These are phyloP conservation scores for Zasmidium citrigriseum DNA, from an alignment of 2,329 filamentous ascomycete species.

Conservation along the genomic window DNA sequence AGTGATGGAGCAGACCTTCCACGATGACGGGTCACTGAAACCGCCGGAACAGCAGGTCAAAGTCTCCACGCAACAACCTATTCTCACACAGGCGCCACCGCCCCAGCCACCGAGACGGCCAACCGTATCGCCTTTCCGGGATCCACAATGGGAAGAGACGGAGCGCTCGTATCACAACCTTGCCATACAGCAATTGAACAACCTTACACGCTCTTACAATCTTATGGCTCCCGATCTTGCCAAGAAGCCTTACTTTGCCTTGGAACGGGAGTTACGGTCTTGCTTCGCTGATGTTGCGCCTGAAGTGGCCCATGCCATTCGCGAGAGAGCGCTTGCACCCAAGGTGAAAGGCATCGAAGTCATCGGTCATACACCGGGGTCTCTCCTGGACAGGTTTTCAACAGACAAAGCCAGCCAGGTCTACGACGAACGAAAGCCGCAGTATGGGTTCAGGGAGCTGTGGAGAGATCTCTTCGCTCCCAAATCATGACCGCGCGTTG, in stretches of 20 bases:
- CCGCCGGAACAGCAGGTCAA: constrained; percentile 21
- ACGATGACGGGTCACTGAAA: constrained; percentile 30
- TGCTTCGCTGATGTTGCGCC: constrained; percentile 90
- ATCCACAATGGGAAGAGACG: constrained; percentile 70
- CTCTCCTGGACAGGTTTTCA: constrained; percentile 64
- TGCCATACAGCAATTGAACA: constrained; percentile 76
- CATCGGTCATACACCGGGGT: constrained; percentile 47
- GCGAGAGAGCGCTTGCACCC: constrained; percentile 61
- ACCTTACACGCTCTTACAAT: constrained; percentile 83
- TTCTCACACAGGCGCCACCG: constrained; percentile 16
- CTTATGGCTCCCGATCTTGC: constrained; percentile 90
- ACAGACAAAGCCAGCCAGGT: constrained; percentile 58
- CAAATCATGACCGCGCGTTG: constrained; percentile 7
- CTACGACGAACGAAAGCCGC: constrained; percentile 71
- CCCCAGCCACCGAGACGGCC: constrained; percentile 25
- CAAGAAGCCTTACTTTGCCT: constrained; percentile 86
- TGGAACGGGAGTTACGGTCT: constrained; percentile 76
- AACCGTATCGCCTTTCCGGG: constrained; percentile 63
- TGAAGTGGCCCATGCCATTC: constrained; percentile 69
- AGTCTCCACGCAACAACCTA: constrained; percentile 13
- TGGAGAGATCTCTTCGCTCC: constrained; percentile 75
- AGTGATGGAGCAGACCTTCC: constrained; percentile 38
- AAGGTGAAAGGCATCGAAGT: constrained; percentile 41
- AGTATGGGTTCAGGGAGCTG: constrained; percentile 86
- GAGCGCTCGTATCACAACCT: constrained; percentile 76